Percentiles rank a stretch among this genome's conserved stretches.
phyloP scores from a whole-genome alignment of 1,284 basidiomycete genomes.

The Rhodofomes roseus region DNA sequence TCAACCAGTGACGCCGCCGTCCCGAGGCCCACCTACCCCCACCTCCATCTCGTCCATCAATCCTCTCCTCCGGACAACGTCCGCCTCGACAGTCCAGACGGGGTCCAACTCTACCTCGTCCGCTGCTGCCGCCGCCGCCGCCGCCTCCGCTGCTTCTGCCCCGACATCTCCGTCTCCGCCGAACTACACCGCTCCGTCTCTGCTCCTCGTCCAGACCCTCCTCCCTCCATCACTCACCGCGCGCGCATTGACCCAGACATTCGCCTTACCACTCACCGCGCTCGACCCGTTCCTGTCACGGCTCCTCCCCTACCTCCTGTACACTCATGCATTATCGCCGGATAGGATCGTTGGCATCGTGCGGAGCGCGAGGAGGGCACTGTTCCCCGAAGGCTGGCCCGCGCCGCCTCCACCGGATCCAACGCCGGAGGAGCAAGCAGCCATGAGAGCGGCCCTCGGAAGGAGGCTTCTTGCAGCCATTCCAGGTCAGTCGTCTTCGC shows the following conservation, averaged over 20 bases:
- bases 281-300: conserved; percentile 36
- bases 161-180: conserved; percentile 7
- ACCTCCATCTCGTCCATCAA: conserved; percentile 2
- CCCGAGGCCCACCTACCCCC: conserved; percentile 6
- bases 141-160: conserved; percentile 10
- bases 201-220: conserved; percentile 18
- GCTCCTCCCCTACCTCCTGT: conserved; percentile 61
- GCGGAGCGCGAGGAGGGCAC: conserved; percentile 51
- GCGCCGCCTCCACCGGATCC: conserved; percentile 64
- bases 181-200: conserved; percentile 20
- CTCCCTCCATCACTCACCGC: conserved; percentile 18
- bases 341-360: conserved; percentile 43
- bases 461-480: conserved; percentile 42
- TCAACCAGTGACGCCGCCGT: background rate
- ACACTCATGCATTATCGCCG: conserved; percentile 50
- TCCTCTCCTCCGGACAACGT: conserved; percentile 11
- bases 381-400: conserved; percentile 83
- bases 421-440: conserved; percentile 62
- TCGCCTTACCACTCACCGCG: conserved; percentile 24
- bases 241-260: conserved; percentile 25
- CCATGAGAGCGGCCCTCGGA: conserved; percentile 49
- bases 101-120: conserved; percentile 8
- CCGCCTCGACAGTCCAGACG: conserved; percentile 12
- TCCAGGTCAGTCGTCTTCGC: conserved; percentile 36
- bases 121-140: conserved; percentile 10